Conservation (phyloP, 257 asterid genomes). For the Primulina eburnea region DNA sequence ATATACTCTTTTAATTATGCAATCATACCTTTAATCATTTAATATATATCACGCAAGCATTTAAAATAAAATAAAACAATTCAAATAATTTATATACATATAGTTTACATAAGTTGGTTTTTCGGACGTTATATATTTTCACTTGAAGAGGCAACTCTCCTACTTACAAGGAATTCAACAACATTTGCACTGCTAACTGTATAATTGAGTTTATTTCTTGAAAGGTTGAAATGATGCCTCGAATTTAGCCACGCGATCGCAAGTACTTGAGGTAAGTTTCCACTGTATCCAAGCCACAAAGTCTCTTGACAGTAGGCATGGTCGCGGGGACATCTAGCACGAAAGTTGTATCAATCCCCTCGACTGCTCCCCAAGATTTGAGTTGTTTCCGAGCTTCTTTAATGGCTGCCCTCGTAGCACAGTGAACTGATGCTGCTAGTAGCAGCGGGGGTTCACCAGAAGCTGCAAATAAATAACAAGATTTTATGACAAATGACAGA, state of each 20-base stretch:
- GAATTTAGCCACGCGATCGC: background rate
- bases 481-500: background rate
- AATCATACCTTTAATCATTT: too few species aligned
- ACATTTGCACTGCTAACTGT: too few species aligned
- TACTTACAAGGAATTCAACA: too few species aligned
- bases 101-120: too few species aligned
- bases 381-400: constrained; percentile 63
- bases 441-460: constrained; percentile 82
- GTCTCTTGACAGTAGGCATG: constrained; percentile 67
- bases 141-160: too few species aligned
- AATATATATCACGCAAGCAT: too few species aligned
- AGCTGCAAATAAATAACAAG: constrained; percentile 37
- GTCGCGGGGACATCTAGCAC: constrained; percentile 62
- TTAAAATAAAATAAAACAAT: too few species aligned
- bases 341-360: constrained; percentile 41
- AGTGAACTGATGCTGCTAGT: constrained; percentile 71
- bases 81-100: too few species aligned
- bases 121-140: too few species aligned
- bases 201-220: too few species aligned
- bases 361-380: constrained; percentile 46
- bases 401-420: constrained; percentile 76
- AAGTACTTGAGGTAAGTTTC: constrained; percentile 44
- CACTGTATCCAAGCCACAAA: constrained; percentile 54
- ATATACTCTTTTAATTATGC: too few species aligned
- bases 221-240: too few species aligned